Evolutionary conservation across 1,139 yeast species (phyloP), one percentile per base, ranked within the genome.

Genomic region (Zygoascus sp.): DNA sequence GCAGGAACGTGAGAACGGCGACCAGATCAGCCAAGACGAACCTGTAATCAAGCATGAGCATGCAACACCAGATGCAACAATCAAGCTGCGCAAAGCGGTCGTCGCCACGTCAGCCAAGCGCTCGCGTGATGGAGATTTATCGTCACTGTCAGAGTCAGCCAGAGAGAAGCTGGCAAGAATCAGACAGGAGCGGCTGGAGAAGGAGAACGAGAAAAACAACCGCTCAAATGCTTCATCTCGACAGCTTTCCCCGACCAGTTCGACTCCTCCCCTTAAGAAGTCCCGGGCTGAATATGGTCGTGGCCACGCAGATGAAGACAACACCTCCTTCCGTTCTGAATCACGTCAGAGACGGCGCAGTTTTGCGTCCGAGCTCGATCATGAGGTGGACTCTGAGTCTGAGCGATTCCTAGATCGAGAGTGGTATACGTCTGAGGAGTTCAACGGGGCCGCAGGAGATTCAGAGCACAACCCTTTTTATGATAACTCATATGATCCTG

Each of bases 371-470:
- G n/a, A 25, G 28, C 28, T 2, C 3, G 28, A n/a, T 10, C n/a
- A 25, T 25, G 9, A 10, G n/a, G 8, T 25, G 11, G 46, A 34
- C 7, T 13, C 47, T 2, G 47, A 39, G 17, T 32, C 38, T 1
- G 47, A 46, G 10, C 50, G 42, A 20, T 60, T 57, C 9, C 49
- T 58, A 8, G 72, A 68, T 44, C 53, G 72, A 11, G 71, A 67
- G 43, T 68, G 72, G 70, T 68, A 68, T 52, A 59, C 58, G 9
- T 58, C 61, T 2, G 71, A 67, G 30, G 71, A 67, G 35, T 54
- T 57, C 45, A 66, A 66, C 13, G 63, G 63, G 40, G 53, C 58
- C 5, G 64, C 63, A 16, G 69, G 69, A 2, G 71, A 67, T 41
- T 68, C 64, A n/a, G 53, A 58, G 15, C 68, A 63, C 35, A 63